Conservation (phyloP, 305 asterid species). For the Rubia peregrina region DNA sequence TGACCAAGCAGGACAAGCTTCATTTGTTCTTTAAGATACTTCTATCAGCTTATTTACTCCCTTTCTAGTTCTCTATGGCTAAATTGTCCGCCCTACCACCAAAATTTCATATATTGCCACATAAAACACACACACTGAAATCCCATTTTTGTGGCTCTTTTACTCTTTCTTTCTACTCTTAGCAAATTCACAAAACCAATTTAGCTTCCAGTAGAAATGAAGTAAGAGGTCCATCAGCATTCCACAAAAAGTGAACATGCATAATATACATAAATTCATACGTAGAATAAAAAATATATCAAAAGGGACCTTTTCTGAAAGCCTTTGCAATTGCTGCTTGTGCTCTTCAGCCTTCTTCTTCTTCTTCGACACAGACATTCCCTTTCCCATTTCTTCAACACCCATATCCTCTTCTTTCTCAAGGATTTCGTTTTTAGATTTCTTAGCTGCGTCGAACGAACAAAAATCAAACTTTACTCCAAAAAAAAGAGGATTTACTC, state of each 20-base stretch:
- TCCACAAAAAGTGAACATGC: not conserved
- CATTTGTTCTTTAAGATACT: not conserved
- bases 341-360: constrained; percentile 46
- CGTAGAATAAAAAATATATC: not conserved
- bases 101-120: not conserved
- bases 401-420: constrained; percentile 13
- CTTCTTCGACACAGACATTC: constrained; percentile 16
- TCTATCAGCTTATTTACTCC: not conserved
- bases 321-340: constrained; percentile 37
- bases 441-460: constrained; percentile 18
- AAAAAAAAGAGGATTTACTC: not conserved
- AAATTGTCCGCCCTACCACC: not conserved
- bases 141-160: not conserved
- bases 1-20: not conserved
- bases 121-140: too few species aligned
- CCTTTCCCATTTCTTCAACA: not conserved
- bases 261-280: not conserved
- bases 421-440: constrained; percentile 6
- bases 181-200: not conserved
- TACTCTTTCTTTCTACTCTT: not conserved
- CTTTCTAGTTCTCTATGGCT: not conserved
- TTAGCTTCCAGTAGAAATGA: not conserved
- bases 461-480: not conserved
- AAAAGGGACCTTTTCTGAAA: constrained; percentile 49
- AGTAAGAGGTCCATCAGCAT: not conserved